Conservation (phyloP, 2,329 filamentous ascomycete species). For the Reticulascus tulasneorum region DNA sequence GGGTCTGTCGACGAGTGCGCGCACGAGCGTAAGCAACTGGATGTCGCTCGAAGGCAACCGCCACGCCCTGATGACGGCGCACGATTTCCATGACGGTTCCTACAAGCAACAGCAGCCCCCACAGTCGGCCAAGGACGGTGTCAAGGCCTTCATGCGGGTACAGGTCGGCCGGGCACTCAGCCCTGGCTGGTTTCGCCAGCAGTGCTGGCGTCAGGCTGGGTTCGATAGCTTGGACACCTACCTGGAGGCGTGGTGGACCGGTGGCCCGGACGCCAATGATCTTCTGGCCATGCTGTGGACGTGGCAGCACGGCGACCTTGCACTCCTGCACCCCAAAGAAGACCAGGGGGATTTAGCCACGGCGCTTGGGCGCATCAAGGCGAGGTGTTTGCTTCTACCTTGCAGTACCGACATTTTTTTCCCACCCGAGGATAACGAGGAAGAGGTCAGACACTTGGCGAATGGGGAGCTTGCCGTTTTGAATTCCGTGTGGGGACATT, state of each 20-base stretch:
- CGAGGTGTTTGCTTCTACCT: constrained; percentile 33
- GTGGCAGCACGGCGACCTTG: constrained; percentile 37
- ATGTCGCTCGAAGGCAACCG: constrained; percentile 42
- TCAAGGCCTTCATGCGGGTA: constrained; percentile 16
- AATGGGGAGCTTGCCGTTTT: constrained; percentile 25
- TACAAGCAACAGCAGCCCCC: no score
- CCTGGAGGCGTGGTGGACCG: constrained; percentile 21
- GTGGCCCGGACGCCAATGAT: constrained; percentile 29
- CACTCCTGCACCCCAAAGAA: no score
- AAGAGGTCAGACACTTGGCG: constrained; percentile 28
- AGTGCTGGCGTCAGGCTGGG: constrained; percentile 29
- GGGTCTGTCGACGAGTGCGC: constrained; percentile 37
- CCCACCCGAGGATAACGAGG: constrained; percentile 30
- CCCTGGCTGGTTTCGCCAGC: constrained; percentile 33
- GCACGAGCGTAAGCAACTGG: constrained; percentile 38
- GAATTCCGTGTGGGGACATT: constrained; percentile 34
- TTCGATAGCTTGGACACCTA: constrained; percentile 15
- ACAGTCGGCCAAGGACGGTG: constrained; percentile 19
- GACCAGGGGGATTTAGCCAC: constrained; percentile 24
- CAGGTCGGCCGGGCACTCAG: constrained; percentile 34
- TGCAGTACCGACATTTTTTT: constrained; percentile 36
- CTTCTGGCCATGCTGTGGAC: constrained; percentile 30
- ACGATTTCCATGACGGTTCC: constrained; percentile 28
- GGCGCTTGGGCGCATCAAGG: constrained; percentile 29
- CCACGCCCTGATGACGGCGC: constrained; percentile 30